Percentiles rank a stretch among this genome's conserved stretches.
Evolutionary conservation across 106 monocot species (phyloP).

Genomic region (Chionographis japonica): DNA sequence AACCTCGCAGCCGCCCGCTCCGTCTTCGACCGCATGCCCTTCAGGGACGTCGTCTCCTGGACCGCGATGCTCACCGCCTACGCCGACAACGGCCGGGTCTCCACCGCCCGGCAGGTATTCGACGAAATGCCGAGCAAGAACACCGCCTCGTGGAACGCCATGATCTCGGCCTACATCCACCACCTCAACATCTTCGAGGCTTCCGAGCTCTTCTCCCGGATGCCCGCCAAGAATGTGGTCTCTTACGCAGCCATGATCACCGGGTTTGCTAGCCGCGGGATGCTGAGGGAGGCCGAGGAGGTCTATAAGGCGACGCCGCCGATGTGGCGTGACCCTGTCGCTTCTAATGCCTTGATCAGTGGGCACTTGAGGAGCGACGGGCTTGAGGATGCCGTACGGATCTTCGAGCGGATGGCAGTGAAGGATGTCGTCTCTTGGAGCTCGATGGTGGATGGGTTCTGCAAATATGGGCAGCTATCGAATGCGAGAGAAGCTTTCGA

Average conservation of each 20-base stretch:
- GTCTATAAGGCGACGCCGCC: slow-evolving; percentile 37
- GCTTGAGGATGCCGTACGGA: slow-evolving; percentile 27
- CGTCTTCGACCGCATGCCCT: slow-evolving; percentile 49
- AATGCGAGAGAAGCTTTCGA: slow-evolving; percentile 34
- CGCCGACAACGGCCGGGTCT: slow-evolving; percentile 27
- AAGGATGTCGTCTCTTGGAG: slow-evolving; percentile 55
- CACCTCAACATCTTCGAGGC: slow-evolving; percentile 27
- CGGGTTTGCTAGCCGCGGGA: slow-evolving; percentile 32
- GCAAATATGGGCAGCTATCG: slow-evolving; percentile 34
- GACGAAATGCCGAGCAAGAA: slow-evolving; percentile 68
- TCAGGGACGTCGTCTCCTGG: slow-evolving; percentile 63
- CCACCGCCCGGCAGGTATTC: slow-evolving; percentile 40
- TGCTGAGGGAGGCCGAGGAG: slow-evolving; percentile 44
- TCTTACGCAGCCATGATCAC: slow-evolving; percentile 51
- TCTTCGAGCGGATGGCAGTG: slow-evolving; percentile 32
- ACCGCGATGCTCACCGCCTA: slow-evolving; percentile 67
- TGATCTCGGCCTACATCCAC: slow-evolving; percentile 52
- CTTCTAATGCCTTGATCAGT: slow-evolving; percentile 49
- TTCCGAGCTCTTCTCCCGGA: slow-evolving; percentile 27
- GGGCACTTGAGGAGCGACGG: slow-evolving; percentile 39
- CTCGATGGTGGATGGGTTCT: slow-evolving; percentile 53
- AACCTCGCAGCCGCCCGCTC: neutral
- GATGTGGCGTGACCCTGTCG: slow-evolving; percentile 47
- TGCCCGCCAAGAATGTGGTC: slow-evolving; percentile 35
- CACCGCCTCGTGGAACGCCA: slow-evolving; percentile 61